Percentiles rank a stretch among this genome's conserved stretches.
phyloP scores from a whole-genome alignment of 306 rosid genomes.

The Cicer chorassanicum region DNA sequence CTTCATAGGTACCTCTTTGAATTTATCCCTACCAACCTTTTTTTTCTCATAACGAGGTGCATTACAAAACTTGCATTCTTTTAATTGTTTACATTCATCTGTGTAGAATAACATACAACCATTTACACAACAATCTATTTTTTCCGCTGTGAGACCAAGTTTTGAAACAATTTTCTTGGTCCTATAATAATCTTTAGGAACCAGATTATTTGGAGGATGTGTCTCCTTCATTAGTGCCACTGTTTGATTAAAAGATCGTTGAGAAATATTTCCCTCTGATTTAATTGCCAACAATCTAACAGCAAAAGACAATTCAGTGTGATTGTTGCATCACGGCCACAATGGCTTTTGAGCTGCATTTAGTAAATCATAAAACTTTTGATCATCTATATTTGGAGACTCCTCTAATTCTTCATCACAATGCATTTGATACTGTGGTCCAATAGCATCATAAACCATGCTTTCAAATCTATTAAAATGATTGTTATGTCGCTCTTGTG shows the following conservation, averaged over 20 bases:
- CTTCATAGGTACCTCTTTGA: neutral
- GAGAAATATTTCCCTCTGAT: no score
- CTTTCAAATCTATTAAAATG: neutral
- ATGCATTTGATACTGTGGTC: neutral
- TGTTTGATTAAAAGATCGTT: no score
- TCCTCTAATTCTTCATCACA: neutral
- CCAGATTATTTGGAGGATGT: no score
- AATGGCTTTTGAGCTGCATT: neutral
- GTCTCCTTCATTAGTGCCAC: neutral
- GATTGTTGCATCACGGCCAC: neutral
- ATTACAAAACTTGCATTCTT: constrained; percentile 9
- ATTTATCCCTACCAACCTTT: neutral
- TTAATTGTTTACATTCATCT: neutral
- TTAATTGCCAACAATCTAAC: neutral
- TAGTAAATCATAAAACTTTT: neutral
- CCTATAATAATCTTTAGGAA: no score
- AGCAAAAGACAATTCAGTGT: neutral
- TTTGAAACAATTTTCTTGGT: no score
- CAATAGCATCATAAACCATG: neutral
- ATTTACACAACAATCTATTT: no score
- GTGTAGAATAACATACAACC: no score
- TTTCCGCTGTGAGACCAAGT: no score
- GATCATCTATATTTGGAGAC: neutral
- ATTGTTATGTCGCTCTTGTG: neutral
- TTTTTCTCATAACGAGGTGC: no score